phyloP scores from a whole-genome alignment of 345 rosid genomes.

The Euphorbia peplus region DNA sequence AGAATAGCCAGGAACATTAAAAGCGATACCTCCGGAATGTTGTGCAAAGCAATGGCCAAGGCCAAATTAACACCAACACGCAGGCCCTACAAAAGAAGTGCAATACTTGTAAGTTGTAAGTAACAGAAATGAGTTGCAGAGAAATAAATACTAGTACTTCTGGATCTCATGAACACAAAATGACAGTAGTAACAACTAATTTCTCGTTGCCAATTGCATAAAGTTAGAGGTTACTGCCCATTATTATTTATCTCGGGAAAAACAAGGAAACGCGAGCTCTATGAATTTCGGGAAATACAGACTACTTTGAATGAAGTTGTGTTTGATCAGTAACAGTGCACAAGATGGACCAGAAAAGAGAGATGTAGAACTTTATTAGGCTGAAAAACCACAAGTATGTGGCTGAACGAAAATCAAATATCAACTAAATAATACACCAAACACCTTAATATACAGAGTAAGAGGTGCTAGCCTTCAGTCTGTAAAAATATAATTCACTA shows the following conservation, averaged over 20 bases:
- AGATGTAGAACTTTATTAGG: too few relatives aligned
- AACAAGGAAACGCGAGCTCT: neutral
- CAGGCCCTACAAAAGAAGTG: conserved; percentile 59
- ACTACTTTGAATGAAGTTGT: neutral
- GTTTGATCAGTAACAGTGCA: neutral
- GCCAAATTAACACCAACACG: conserved; percentile 96
- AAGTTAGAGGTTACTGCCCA: neutral
- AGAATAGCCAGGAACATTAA: neutral
- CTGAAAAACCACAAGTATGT: neutral
- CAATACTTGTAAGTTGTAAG: conserved; percentile 1
- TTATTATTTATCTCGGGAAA: neutral
- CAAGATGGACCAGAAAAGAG: too few relatives aligned
- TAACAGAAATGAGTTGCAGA: conserved; percentile 11
- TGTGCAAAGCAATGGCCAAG: conserved; percentile 93
- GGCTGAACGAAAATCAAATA: too few relatives aligned
- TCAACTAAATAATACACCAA: neutral
- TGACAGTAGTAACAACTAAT: neutral
- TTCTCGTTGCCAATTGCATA: neutral
- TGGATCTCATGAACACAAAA: conserved; percentile 1
- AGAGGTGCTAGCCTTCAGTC: neutral
- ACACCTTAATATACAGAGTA: neutral
- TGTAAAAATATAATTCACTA: neutral
- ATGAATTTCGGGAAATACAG: neutral
- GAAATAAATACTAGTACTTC: neutral
- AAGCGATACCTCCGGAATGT: conserved; percentile 87